Conservation (phyloP, 1,284 basidiomycete genomes). For the Ceratorhiza oryzae-sativae region DNA sequence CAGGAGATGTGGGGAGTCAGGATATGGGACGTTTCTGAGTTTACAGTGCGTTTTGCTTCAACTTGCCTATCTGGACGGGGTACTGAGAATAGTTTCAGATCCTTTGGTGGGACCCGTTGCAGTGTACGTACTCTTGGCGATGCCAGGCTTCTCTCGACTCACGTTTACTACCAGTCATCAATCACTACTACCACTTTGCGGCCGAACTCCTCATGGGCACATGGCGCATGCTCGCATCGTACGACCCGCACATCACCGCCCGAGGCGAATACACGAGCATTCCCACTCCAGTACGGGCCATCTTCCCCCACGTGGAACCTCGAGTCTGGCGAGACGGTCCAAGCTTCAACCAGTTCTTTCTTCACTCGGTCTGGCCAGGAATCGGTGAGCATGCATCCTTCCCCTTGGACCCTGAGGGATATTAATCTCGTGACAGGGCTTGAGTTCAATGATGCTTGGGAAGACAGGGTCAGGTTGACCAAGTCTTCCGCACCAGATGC, state of each 20-base stretch:
- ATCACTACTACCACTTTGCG: constrained; percentile 42
- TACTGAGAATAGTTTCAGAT: constrained; percentile 5
- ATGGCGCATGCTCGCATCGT: constrained; percentile 35
- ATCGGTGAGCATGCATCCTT: background rate
- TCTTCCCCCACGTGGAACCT: constrained; percentile 36
- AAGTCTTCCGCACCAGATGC: constrained; percentile 1
- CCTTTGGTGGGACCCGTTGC: constrained; percentile 36
- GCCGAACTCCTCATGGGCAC: constrained; percentile 37
- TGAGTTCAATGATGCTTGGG: constrained; percentile 40
- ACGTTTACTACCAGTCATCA: constrained; percentile 16
- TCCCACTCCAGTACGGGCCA: constrained; percentile 34
- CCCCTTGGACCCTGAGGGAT: background rate
- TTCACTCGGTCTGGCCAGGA: constrained; percentile 38
- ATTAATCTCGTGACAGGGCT: constrained; percentile 10
- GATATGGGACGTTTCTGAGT: constrained; percentile 38
- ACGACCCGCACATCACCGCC: constrained; percentile 28
- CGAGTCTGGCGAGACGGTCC: constrained; percentile 38
- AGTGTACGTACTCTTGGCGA: background rate
- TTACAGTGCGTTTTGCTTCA: constrained; percentile 30
- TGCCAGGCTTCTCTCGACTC: background rate
- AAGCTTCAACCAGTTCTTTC: constrained; percentile 37
- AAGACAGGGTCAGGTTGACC: constrained; percentile 36
- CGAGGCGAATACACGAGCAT: constrained; percentile 34
- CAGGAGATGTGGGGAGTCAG: constrained; percentile 32
- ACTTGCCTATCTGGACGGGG: background rate